These are phyloP conservation scores for Pichia sp. DNA, from an alignment of 1,139 yeast genomes.

Conservation along the genomic window DNA sequence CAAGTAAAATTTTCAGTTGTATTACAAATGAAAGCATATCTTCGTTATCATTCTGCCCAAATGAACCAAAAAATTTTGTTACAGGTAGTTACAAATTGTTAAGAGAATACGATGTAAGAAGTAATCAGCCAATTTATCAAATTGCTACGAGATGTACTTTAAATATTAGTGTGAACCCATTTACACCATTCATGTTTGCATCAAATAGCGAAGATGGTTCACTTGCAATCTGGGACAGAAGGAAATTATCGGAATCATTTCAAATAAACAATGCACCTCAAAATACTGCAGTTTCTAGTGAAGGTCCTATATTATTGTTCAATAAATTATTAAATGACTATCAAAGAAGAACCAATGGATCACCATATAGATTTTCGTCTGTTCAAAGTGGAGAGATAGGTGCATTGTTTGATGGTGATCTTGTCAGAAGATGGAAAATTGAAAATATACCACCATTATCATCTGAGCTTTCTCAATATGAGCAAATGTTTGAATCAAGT, in stretches of 20 bases:
- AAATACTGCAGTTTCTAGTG: constrained; percentile 31
- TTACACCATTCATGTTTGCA: constrained; percentile 57
- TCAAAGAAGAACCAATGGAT: constrained; percentile 52
- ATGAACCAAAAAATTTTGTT: constrained; percentile 48
- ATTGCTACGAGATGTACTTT: constrained; percentile 69
- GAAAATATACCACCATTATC: constrained; percentile 48
- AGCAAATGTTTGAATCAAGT: constrained; percentile 14
- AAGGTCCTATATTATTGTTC: constrained; percentile 61
- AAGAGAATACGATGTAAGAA: constrained; percentile 71
- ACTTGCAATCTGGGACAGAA: constrained; percentile 80
- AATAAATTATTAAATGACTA: constrained; percentile 62
- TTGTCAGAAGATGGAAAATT: constrained; percentile 76
- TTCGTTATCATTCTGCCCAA: constrained; percentile 62
- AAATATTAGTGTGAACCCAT: constrained; percentile 66
- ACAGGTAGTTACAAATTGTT: constrained; percentile 76
- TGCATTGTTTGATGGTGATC: constrained; percentile 71
- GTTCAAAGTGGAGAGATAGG: constrained; percentile 69
- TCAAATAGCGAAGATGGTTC: constrained; percentile 83
- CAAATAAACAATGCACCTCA: constrained; percentile 21
- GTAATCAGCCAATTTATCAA: constrained; percentile 65
- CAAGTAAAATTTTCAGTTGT: constrained; percentile 44
- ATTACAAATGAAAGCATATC: constrained; percentile 71
- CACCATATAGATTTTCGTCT: constrained; percentile 65
- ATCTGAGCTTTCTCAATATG: constrained; percentile 20
- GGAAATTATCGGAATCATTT: constrained; percentile 43